phyloP scores from a whole-genome alignment of 75 land plant species.

The Selaginella moellendorffii region DNA sequence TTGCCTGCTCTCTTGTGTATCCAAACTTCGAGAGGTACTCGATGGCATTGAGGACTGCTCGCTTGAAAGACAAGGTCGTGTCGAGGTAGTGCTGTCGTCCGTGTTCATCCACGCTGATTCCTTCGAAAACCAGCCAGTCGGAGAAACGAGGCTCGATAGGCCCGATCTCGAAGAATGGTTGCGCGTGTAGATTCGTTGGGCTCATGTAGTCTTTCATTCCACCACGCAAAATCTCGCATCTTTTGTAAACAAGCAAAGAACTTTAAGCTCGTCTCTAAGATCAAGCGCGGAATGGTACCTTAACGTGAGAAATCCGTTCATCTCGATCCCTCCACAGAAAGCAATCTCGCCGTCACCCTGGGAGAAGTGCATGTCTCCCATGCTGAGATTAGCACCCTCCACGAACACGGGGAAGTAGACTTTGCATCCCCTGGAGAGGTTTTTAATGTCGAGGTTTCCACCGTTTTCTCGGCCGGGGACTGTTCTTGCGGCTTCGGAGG shows the following conservation, averaged over 20 bases:
- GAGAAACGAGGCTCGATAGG: conserved; percentile 19
- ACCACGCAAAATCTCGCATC: conserved; percentile 8
- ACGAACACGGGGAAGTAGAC: conserved; percentile 15
- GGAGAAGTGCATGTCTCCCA: conserved; percentile 22
- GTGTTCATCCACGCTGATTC: conserved; percentile 18
- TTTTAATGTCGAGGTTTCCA: conserved; percentile 21
- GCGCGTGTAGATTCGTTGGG: conserved; percentile 17
- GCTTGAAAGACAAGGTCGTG: conserved; percentile 13
- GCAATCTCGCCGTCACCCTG: conserved; percentile 18
- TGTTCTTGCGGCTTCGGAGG: conserved; percentile 19
- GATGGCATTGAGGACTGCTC: conserved; percentile 17
- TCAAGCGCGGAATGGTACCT: conserved; percentile 5
- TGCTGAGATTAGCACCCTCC: conserved; percentile 19
- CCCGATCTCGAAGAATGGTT: conserved; percentile 19
- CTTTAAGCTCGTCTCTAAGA: background rate
- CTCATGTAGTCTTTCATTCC: conserved; percentile 19
- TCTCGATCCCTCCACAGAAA: conserved; percentile 18
- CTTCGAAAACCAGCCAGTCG: conserved; percentile 21
- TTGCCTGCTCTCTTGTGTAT: conserved; percentile 20
- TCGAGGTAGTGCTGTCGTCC: conserved; percentile 18
- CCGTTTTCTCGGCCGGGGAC: conserved; percentile 18
- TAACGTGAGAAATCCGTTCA: conserved; percentile 17
- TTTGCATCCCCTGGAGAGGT: conserved; percentile 17
- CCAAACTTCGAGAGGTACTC: conserved; percentile 17
- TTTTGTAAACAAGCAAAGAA: background rate